These are phyloP conservation scores for Brassica carinata DNA, from an alignment of 345 rosid species.

Conservation along the genomic window DNA sequence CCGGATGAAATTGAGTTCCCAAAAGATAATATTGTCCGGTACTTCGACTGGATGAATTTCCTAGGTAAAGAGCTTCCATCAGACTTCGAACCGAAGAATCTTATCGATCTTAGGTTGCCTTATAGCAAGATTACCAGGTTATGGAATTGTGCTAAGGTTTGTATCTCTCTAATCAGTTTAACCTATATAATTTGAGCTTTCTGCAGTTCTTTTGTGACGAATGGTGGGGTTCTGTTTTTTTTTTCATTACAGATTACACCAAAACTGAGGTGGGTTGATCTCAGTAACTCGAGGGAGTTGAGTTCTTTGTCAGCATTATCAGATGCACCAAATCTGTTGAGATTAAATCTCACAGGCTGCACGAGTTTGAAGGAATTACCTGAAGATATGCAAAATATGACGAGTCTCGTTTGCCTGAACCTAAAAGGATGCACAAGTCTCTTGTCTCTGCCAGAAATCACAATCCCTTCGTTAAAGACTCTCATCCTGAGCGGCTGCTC, in stretches of 20 bases:
- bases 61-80: slow-evolving; percentile 31
- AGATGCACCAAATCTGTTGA: slow-evolving; percentile 12
- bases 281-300: slow-evolving; percentile 6
- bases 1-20: slow-evolving; percentile 14
- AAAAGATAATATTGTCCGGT: slow-evolving; percentile 5
- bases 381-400: background rate
- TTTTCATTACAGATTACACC: background rate
- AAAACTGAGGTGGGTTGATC: slow-evolving; percentile 27
- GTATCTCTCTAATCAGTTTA: background rate
- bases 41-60: slow-evolving; percentile 27
- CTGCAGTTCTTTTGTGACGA: no score
- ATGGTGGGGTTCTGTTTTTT: no score
- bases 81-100: slow-evolving; percentile 12
- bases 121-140: slow-evolving; percentile 21
- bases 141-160: slow-evolving; percentile 23
- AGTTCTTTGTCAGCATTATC: slow-evolving; percentile 13
- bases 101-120: slow-evolving; percentile 27
- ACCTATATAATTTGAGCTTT: no score
- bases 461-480: no score
- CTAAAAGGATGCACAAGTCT: no score
- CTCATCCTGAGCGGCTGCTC: no score
- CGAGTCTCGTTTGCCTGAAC: background rate
- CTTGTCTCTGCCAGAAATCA: no score
- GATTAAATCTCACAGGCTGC: background rate
- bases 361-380: background rate